Conservation (phyloP, 768 basidiomycete species). For the Boletus huronensis region DNA sequence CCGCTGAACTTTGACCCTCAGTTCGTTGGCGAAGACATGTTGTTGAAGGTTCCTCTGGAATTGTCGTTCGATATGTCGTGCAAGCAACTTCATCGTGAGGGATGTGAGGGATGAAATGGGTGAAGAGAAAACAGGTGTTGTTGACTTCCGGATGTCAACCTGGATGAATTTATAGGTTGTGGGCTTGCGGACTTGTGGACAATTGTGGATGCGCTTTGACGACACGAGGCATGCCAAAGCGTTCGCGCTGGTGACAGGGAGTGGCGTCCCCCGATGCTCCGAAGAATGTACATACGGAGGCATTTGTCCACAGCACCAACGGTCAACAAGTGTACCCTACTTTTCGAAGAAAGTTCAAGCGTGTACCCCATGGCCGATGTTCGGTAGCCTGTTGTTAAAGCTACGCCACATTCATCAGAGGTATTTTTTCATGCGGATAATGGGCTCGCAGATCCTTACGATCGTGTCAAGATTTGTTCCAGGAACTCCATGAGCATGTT, state of each 20-base stretch:
- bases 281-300: neutral
- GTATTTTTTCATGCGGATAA: neutral
- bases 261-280: slow-evolving; percentile 11
- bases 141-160: neutral
- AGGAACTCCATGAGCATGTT: neutral
- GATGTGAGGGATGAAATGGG: neutral
- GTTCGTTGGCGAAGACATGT: slow-evolving; percentile 13
- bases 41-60: slow-evolving; percentile 11
- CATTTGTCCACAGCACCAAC: neutral
- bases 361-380: neutral
- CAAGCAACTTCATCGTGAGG: slow-evolving; percentile 6
- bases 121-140: neutral
- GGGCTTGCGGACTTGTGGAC: slow-evolving; percentile 25
- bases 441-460: neutral
- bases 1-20: slow-evolving; percentile 11
- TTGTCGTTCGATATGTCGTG: slow-evolving; percentile 4
- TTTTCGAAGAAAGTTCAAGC: neutral
- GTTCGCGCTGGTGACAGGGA: slow-evolving; percentile 4
- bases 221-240: slow-evolving; percentile 27
- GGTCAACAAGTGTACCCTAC: neutral
- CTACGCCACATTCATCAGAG: neutral
- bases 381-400: neutral
- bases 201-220: slow-evolving; percentile 23
- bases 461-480: neutral
- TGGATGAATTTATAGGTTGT: slow-evolving; percentile 17